Percentiles rank a stretch among this genome's conserved stretches.
phyloP scores from a whole-genome alignment of 2,329 filamentous ascomycete species.

The Penicillium sp. region DNA sequence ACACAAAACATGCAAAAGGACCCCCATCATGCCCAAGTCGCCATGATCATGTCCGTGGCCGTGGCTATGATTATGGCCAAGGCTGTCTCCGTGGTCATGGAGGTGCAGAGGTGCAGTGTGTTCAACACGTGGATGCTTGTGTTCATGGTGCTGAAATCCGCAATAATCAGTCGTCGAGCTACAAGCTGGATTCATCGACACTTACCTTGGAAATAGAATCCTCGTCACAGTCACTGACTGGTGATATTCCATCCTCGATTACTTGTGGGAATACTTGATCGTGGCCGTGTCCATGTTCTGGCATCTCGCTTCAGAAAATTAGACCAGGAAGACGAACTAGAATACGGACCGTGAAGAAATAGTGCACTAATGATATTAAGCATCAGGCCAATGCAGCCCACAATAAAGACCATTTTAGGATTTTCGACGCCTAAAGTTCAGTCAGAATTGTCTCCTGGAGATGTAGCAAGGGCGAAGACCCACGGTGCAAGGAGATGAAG shows the following conservation, averaged over 20 bases:
- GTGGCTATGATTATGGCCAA: slow-evolving; percentile 15
- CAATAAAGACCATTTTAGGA: slow-evolving; percentile 66
- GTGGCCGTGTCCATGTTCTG: slow-evolving; percentile 25
- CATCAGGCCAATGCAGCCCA: slow-evolving; percentile 66
- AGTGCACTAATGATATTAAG: slow-evolving; percentile 68
- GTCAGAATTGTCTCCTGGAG: slow-evolving; percentile 5
- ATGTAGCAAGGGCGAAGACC: slow-evolving; percentile 4
- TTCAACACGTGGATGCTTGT: slow-evolving; percentile 26
- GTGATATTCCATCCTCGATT: slow-evolving; percentile 15
- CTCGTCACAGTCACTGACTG: slow-evolving; percentile 5
- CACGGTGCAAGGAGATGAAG: slow-evolving; percentile 34
- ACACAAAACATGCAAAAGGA: slow-evolving; percentile 69
- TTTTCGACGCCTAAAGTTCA: slow-evolving; percentile 58
- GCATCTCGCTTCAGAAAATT: slow-evolving; percentile 3
- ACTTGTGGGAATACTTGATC: slow-evolving; percentile 7
- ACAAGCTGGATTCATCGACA: background rate
- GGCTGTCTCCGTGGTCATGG: slow-evolving; percentile 13
- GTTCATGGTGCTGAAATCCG: slow-evolving; percentile 23
- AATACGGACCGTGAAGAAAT: slow-evolving; percentile 62
- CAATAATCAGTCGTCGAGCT: background rate
- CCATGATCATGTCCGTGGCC: slow-evolving; percentile 29
- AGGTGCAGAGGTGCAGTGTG: slow-evolving; percentile 6
- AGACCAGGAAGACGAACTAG: background rate
- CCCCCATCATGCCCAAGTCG: slow-evolving; percentile 72
- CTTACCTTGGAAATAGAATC: slow-evolving; percentile 19